phyloP scores from a whole-genome alignment of 169 alveolate genomes.

The Cryptosporidium tyzzeri region DNA sequence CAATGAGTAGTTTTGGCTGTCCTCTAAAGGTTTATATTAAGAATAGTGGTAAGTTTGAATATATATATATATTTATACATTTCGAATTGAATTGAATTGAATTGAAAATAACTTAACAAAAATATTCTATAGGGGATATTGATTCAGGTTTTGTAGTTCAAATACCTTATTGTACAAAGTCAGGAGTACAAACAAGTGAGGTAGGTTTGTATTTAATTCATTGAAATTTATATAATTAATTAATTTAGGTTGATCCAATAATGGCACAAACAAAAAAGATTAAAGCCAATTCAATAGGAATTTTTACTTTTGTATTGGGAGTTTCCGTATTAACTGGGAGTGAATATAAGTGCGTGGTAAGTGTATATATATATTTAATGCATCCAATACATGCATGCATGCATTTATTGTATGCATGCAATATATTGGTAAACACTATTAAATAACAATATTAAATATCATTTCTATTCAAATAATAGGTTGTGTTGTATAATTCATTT shows the following conservation, averaged over 20 bases:
- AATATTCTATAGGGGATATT: conserved; percentile 8
- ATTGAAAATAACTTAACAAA: background rate
- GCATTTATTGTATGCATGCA: background rate
- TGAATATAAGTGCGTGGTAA: conserved; percentile 59
- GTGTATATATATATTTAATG: background rate
- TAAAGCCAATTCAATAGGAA: conserved; percentile 45
- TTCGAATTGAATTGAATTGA: background rate
- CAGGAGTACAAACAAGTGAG: conserved; percentile 50
- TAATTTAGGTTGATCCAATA: conserved; percentile 64
- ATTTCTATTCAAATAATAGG: conserved; percentile 3
- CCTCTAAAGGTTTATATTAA: conserved; percentile 56
- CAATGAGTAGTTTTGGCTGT: conserved; percentile 65
- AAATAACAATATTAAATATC: too few relatives aligned
- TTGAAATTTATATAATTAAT: background rate
- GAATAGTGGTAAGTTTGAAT: conserved; percentile 68
- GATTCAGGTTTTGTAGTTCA: conserved; percentile 68
- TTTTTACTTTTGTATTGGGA: conserved; percentile 54
- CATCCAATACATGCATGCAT: background rate
- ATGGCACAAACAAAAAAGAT: conserved; percentile 68
- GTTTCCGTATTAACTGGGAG: conserved; percentile 66
- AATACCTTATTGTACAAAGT: conserved; percentile 63
- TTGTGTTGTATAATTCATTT: conserved; percentile 54
- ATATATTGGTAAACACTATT: background rate
- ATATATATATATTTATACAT: background rate
- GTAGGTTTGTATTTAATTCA: conserved; percentile 5